Evolutionary conservation across 2,329 filamentous ascomycete species (phyloP).

Genomic region (Sporothrix brunneoviolacea): DNA sequence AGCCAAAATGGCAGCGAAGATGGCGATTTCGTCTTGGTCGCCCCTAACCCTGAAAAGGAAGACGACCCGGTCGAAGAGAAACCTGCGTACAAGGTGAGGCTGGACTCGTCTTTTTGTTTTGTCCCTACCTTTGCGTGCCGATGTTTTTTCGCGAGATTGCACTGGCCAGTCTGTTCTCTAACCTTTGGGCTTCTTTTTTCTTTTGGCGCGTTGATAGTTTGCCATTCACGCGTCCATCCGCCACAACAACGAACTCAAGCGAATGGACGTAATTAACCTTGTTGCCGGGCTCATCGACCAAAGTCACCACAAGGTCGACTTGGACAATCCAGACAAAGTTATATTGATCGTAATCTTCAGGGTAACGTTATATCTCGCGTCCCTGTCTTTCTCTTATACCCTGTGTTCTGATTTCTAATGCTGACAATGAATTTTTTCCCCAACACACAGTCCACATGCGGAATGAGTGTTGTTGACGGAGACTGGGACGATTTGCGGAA

Average conservation of each 20-base stretch:
- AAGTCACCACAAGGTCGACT: conserved; percentile 64
- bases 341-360: conserved; percentile 76
- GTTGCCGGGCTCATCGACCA: conserved; percentile 58
- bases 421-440: no score
- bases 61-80: conserved; percentile 1
- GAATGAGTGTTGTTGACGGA: conserved; percentile 70
- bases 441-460: conserved; percentile 48
- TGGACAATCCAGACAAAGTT: conserved; percentile 70
- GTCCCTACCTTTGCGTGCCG: neutral
- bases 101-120: neutral
- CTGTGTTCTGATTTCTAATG: neutral
- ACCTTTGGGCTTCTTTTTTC: no score
- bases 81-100: conserved; percentile 37
- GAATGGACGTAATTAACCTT: conserved; percentile 63
- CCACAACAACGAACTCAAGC: conserved; percentile 62
- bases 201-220: conserved; percentile 46
- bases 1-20: neutral
- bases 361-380: conserved; percentile 38
- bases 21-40: neutral
- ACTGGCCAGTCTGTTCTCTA: neutral
- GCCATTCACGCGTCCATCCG: conserved; percentile 76
- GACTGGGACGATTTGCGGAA: conserved; percentile 69
- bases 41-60: neutral
- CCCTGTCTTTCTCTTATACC: neutral
- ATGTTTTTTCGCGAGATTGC: neutral